Evolutionary conservation across 306 rosid genomes (phyloP), one percentile per base, ranked within the genome.

Genomic region (Albizia julibrissin): DNA sequence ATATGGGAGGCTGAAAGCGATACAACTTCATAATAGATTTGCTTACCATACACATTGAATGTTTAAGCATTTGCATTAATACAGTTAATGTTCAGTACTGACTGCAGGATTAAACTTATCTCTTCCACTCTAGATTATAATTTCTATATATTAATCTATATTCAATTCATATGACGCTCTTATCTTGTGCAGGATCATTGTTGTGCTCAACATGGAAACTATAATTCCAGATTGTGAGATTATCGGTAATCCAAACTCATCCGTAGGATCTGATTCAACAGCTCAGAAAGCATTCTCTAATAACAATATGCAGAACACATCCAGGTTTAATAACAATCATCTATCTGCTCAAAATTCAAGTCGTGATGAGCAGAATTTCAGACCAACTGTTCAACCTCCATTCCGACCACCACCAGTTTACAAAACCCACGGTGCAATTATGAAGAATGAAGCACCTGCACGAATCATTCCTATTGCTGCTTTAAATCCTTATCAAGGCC

Each of bases 401-500:
- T 91, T 91, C 76, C 91, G 86, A 82, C 98, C 98, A 64, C 97
- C 97, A 79, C 94, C 99, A 13, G 85, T 83, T 46, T 95, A 91
- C 89, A 92, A 80, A 89, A 85, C 81, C 27, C 93, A 81, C 14
- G 99, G 99, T 21, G 80, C 99, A 29, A 84, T 93, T 67, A 9
- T 93, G 84, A 95, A 92, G 93, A 95, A 95, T 42, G 99, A 95
- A 86, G 99, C 99, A 26, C 98, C 99, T 0, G 93, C 99, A 61
- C 89, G 95, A 39, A 84, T 93, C 61, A 90, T 95, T 84, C 98
- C 99, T 34, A 95, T 93, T 62, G 88, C 92, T 49, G 95, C 97
- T 49, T 77, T 95, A 86, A 95, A 95, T 86, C 99, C 98, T 83
- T 95, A 93, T 85, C 97, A 93, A 74, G 99, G 98, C 46, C 88